Evolutionary conservation across 2,329 filamentous ascomycete genomes (phyloP).

Genomic region (Lachnellula subtilissima): DNA sequence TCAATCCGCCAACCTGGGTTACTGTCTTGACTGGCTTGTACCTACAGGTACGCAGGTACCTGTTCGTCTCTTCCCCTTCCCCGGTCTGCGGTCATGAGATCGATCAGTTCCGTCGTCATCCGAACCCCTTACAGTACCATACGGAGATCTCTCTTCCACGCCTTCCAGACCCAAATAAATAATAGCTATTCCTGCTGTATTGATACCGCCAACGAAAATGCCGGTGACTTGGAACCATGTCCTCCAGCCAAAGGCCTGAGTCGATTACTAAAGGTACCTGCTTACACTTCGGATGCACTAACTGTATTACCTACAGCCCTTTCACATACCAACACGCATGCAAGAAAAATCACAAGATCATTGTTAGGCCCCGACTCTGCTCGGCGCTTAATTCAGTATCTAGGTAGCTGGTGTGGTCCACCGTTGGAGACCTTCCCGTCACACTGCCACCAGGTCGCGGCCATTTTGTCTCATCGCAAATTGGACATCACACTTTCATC

Average conservation of each 20-base stretch:
- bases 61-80: background rate
- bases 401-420: background rate
- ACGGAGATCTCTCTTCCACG: background rate
- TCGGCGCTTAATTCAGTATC: background rate
- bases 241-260: too few species aligned
- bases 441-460: background rate
- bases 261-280: too few species aligned
- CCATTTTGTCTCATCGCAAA: background rate
- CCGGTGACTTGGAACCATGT: too few species aligned
- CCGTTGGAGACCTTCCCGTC: background rate
- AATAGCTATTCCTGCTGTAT: too few species aligned
- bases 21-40: background rate
- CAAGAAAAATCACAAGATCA: background rate
- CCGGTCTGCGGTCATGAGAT: too few species aligned
- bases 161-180: background rate
- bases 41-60: background rate
- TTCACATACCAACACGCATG: too few species aligned
- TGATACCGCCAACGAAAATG: too few species aligned
- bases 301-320: too few species aligned
- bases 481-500: background rate
- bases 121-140: background rate
- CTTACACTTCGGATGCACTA: too few species aligned
- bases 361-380: background rate
- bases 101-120: background rate
- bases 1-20: background rate